Evolutionary conservation across 495 filamentous ascomycete species (phyloP), one percentile per base, ranked within the genome.

Genomic region (Antarctomyces pellizariae): DNA sequence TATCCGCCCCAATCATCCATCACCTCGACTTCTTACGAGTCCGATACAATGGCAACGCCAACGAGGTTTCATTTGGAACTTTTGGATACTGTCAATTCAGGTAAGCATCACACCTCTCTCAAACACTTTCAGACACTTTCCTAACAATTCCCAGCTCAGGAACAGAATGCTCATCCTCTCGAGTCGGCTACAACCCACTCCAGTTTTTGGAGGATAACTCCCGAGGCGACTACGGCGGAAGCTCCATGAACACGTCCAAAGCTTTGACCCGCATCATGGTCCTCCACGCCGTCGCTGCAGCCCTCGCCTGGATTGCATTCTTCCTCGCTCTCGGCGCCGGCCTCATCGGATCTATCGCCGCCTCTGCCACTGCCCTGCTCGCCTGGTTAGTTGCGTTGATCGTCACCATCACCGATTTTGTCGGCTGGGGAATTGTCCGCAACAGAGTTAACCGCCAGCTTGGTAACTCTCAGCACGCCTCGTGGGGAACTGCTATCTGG

Each of bases 261-360:
- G 42, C 36, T 0, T 49, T 71, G 4, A 68, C 65, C 9, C 49
- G 46, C 27, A 62, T 57, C 26, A 59, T 71, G 57, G 36, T 71
- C 28, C 52, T 71, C 25, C 64, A 71, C 46, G 64, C 65, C 6
- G 52, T 71, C 44, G 63, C 57, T 3, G 57, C 53, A 28, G 63
- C 48, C 11, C 32, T 68, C 9, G 49, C 54, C 31, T 67, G 68
- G 48, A 56, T 68, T 42, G 54, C 64, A 29, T 68, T 69, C 52
- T 29, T 63, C 13, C 41, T 62, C 27, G 49, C 53, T 5, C 44
- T 61, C 36, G 58, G 61, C 36, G 47, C 62, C 14, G 63, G 64
- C 18, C 24, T 63, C 23, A 41, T 61, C 25, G 64, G 62, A 15
- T 54, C 54, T 7, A 32, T 69, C 7, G 41, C 61, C 3, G 63